Base-by-base conservation (phyloP, 768 basidiomycete species). In the Psilocybe tampanensis region DNA sequence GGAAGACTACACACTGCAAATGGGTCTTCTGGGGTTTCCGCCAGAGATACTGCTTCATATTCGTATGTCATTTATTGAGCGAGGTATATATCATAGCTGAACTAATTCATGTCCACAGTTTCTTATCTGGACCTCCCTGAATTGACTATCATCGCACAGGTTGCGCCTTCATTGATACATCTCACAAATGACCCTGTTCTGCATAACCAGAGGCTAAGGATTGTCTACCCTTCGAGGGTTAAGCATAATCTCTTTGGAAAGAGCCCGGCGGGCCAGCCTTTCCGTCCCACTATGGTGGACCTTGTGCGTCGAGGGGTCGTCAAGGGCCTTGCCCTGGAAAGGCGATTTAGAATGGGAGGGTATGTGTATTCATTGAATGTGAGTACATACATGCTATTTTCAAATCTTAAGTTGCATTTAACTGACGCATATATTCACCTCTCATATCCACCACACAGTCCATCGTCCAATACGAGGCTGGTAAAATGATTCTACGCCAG, bases 101-200 rank as follows among this genome's bases (percentile, higher is more conserved):
- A 26, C 49, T 53, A 42, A 18, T 49, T 44, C 34, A 18, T 55
- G 53, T 19, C 13, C 24, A 45, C 55, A 90, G 89, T 88, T 44
- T 84, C 86, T 0, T 91, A 82, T 68, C 76, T 92, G 53, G 90
- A 91, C 69, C 70, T 90, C 6, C 89, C 90, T 0, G 90, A 92
- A 66, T 79, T 90, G 44, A 80, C 80, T 45, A 64, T 76, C 1
- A 67, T 89, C 39, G 77, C 81, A 8, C 78, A 74, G 53, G 74
- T 80, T 23, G 79, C 74, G 50, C 82, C 77, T 23, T 58, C 68
- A 21, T 74, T 90, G 7, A 76, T 78, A 8, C 66, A 64, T 7
- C 74, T 90, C 50, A 80, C 86, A 11, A 68, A 76, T 7, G 89
- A 91, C 67, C 86, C 84, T 0, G 78, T 86, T 9, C 71, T 92